These are phyloP conservation scores for Phycomyces nitens DNA, from an alignment of 192 early-diverging fungal genomes.

Conservation along the genomic window DNA sequence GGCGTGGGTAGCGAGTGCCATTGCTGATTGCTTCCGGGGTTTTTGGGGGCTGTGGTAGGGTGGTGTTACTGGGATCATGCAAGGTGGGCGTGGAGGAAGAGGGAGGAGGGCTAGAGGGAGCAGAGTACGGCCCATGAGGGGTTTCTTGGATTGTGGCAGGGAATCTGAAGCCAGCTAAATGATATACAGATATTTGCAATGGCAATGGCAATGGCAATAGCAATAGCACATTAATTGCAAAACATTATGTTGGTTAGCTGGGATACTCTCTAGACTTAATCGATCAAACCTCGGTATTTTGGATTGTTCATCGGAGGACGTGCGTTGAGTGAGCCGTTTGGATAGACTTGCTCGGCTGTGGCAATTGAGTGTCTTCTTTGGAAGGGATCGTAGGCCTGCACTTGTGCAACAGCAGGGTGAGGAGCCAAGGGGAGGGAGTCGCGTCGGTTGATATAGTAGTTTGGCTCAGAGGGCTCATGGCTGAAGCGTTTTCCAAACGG, in stretches of 20 bases:
- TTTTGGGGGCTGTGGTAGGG: background rate
- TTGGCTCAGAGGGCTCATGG: background rate
- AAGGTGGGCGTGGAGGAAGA: slow-evolving; percentile 1
- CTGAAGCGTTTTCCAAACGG: slow-evolving; percentile 18
- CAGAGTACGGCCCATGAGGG: slow-evolving; percentile 29
- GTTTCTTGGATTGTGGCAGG: slow-evolving; percentile 36
- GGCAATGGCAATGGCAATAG: too few species aligned
- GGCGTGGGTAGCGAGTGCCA: slow-evolving; percentile 3
- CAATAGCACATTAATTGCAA: too few species aligned
- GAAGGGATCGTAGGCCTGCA: slow-evolving; percentile 25
- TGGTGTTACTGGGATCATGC: background rate
- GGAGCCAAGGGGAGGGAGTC: slow-evolving; percentile 4
- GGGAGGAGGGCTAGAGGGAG: slow-evolving; percentile 37
- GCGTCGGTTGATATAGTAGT: background rate
- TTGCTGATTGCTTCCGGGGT: background rate
- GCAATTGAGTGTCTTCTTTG: slow-evolving; percentile 40
- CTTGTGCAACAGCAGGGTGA: slow-evolving; percentile 8
- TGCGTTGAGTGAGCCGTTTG: background rate
- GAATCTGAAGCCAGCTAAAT: slow-evolving; percentile 20
- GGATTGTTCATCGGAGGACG: background rate
- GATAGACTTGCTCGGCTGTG: slow-evolving; percentile 17
- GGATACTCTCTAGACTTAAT: too few species aligned
- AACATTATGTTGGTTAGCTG: too few species aligned
- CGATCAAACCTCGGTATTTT: slow-evolving; percentile 8
- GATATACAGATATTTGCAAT: too few species aligned